These are phyloP conservation scores for Musa beccarii DNA, from an alignment of 176 grass and related monocot species.

Conservation along the genomic window DNA sequence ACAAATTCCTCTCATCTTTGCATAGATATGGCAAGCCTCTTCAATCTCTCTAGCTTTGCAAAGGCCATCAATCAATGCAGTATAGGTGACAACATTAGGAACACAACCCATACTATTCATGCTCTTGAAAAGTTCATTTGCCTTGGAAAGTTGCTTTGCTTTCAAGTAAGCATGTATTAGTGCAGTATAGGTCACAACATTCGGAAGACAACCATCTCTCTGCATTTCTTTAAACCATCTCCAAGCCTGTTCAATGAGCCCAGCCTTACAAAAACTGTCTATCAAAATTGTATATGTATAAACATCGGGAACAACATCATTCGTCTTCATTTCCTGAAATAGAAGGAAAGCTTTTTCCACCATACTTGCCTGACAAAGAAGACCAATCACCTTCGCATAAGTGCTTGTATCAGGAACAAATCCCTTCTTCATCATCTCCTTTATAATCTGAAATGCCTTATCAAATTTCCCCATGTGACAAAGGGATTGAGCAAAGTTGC, in stretches of 20 bases:
- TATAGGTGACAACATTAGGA: slow-evolving; percentile 78
- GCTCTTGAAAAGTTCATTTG: slow-evolving; percentile 60
- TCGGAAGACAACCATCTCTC: slow-evolving; percentile 56
- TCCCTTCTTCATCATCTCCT: slow-evolving; percentile 78
- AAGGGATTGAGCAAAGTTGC: slow-evolving; percentile 69
- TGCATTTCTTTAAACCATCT: slow-evolving; percentile 79
- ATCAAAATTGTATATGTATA: slow-evolving; percentile 96
- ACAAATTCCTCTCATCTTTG: slow-evolving; percentile 55
- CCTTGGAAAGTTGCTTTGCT: slow-evolving; percentile 50
- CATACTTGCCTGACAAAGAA: slow-evolving; percentile 59
- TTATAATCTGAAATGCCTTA: slow-evolving; percentile 82
- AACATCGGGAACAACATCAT: slow-evolving; percentile 65
- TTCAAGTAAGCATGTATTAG: slow-evolving; percentile 94
- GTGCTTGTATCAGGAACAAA: slow-evolving; percentile 85
- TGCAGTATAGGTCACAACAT: slow-evolving; percentile 83
- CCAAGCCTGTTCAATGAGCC: slow-evolving; percentile 62
- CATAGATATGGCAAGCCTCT: slow-evolving; percentile 69
- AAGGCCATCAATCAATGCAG: slow-evolving; percentile 83
- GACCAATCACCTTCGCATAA: slow-evolving; percentile 68
- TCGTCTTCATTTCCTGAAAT: slow-evolving; percentile 90
- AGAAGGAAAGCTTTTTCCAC: slow-evolving; percentile 74
- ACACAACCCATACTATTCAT: slow-evolving; percentile 64
- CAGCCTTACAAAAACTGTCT: slow-evolving; percentile 88
- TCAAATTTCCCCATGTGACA: slow-evolving; percentile 72
- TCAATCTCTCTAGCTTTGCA: slow-evolving; percentile 69